Evolutionary conservation across 2,329 filamentous ascomycete species (phyloP), one percentile per base, ranked within the genome.

Genomic region (Aureobasidium sp.): DNA sequence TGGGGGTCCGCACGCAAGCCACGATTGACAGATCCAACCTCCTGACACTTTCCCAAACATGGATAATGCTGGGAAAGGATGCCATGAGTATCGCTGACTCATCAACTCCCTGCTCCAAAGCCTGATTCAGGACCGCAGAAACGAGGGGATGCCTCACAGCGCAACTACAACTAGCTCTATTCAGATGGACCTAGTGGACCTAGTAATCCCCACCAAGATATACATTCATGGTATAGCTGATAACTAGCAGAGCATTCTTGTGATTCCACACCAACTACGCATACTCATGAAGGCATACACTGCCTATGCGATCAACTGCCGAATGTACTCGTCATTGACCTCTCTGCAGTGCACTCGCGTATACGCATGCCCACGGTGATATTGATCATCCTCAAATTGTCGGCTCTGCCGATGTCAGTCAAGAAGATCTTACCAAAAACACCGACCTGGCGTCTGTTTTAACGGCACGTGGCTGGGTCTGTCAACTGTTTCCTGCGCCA

Each of bases 281-380:
- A 37, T 15, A 37, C 13, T 37, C 9, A n/a, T 17, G 13, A 9
- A 29, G 3, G 7, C 6, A 32, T 27, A n/a, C 26, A 26, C 39
- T 42, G 26, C 41, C 27, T 44, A 41, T 57, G 27, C 53, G 10
- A n/a, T 17, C 13, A 36, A 44, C 39, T 44, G 53, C 53, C 53
- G 41, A 57, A 57, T 46, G 53, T n/a, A 57, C 53, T 57, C 53
- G 53, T 57, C 53, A 57, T 57, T 15, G 29, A 46, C 26, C 15
- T 55, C 7, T 15, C 20, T 27, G 7, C 50, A 26, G 34, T 27
- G 50, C 20, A 39, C 6, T 20, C 48, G 32, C 6, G 20, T 37
- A 27, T n/a, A 15, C 4, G 37, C 17, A 20, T 13, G 15, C 4
- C 26, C 20, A 41, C n/a, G 2, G 37, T 32, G 27, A 20, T 36